These are phyloP conservation scores for Globisporangium iwayamae DNA, from an alignment of 352 stramenopile species.

Conservation along the genomic window DNA sequence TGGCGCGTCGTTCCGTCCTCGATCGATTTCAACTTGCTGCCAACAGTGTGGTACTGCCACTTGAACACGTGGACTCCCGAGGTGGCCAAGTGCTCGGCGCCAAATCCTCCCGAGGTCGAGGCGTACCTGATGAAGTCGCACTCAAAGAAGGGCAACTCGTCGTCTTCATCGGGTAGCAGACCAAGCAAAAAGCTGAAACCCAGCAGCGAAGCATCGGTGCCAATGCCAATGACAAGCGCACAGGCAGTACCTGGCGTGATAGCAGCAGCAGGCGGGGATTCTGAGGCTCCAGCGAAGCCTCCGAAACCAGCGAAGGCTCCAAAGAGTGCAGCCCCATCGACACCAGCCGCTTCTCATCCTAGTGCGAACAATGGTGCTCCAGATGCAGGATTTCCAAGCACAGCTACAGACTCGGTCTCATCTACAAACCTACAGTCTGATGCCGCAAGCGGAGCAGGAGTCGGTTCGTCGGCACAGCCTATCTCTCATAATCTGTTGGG, in stretches of 20 bases:
- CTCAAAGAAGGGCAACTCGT: conserved; percentile 41
- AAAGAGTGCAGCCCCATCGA: conserved; percentile 6
- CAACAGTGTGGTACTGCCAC: conserved; percentile 86
- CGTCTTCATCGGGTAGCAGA: conserved; percentile 17
- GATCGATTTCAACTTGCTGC: conserved; percentile 88
- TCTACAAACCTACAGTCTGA: neutral
- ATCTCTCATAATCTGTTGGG: neutral
- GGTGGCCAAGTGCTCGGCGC: conserved; percentile 60
- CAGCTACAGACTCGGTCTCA: neutral
- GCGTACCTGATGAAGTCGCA: conserved; percentile 58
- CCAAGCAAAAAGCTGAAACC: conserved; percentile 55
- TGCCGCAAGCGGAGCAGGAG: neutral
- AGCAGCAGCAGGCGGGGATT: neutral
- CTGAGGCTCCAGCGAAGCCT: neutral
- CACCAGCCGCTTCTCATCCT: neutral
- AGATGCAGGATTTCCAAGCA: neutral
- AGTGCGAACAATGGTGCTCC: neutral
- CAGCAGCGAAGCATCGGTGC: conserved; percentile 1
- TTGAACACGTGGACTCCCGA: conserved; percentile 79
- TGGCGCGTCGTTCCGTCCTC: conserved; percentile 92
- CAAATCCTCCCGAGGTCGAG: conserved; percentile 74
- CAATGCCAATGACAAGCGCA: neutral
- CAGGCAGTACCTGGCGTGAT: neutral
- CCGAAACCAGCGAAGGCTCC: conserved; percentile 10
- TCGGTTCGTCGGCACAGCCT: neutral